Base-by-base conservation (phyloP, 352 stramenopile species). In the Phytophthora syringae region DNA sequence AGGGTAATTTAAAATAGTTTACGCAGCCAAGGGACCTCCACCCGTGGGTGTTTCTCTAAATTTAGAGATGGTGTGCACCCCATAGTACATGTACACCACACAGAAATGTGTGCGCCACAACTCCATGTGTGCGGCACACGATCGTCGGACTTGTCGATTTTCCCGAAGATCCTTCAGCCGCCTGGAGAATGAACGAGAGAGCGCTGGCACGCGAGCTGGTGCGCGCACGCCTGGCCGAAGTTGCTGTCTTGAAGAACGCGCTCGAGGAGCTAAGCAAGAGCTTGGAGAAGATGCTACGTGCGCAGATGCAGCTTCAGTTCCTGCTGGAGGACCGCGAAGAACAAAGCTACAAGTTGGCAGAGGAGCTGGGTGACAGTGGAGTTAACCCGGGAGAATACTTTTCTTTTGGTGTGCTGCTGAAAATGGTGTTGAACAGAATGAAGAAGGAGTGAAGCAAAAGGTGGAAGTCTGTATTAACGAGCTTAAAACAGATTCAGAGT, bases 401-500 rank as follows among this genome's bases (percentile, higher is more conserved):
- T 12, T 48, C 12, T 1, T 58, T 58, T 27, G 21, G 15, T 7
- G 15, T 48, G 5, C 22, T 49, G 22, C 36, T 58, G 50, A 34
- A 56, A 7, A 21, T 56, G 30, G 20, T 36, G 11, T 21, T 58
- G 22, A 39, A 37, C 21, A 57, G 15, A 48, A 10, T 57, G 27
- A 57, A 28, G 18, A 9, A 7, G n/a, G n/a, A n/a, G 7, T 32
- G 22, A 50, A 15, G 43, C 43, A 50, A 18, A 32, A 40, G 34
- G 11, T 18, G 11, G 22, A 32, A 32, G 43, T 34, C 21, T 50
- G 43, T 34, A 50, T 50, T 50, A 11, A 50, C 20, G 43, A 25
- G 36, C 5, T 36, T 58, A 58, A 58, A 37, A 48, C 36, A 57
- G 11, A 39, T 15, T 48, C n/a, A 40, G 36, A 48, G 50, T 48